A percentile compares a stretch with the other conserved stretches of the same genome.
phyloP scores from a whole-genome alignment of 768 basidiomycete species.

The Kwoniella sp. region DNA sequence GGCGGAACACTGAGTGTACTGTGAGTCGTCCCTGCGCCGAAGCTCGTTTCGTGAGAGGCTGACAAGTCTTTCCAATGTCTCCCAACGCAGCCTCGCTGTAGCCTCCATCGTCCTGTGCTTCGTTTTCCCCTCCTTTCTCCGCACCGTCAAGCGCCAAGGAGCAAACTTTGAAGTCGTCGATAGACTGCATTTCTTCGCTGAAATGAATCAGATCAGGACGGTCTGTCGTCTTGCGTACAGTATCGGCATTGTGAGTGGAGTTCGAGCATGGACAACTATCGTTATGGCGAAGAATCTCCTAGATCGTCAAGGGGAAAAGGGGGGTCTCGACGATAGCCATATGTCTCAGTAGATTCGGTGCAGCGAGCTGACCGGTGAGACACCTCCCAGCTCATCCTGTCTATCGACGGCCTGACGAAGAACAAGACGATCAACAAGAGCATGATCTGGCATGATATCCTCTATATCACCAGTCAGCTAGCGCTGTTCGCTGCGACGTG shows the following conservation, averaged over 20 bases:
- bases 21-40: conserved; percentile 23
- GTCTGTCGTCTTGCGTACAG: conserved; percentile 34
- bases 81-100: conserved; percentile 26
- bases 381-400: conserved; percentile 23
- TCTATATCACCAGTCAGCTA: conserved; percentile 26
- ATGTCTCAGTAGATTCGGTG: too few species aligned
- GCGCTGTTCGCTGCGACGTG: conserved; percentile 32
- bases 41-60: neutral
- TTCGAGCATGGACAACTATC: too few species aligned
- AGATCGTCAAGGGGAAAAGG: too few species aligned
- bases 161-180: conserved; percentile 40
- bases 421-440: conserved; percentile 25
- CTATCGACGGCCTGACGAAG: conserved; percentile 29
- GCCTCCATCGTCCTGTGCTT: conserved; percentile 29
- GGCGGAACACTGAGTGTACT: conserved; percentile 25
- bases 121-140: conserved; percentile 36
- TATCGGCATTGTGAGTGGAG: conserved; percentile 29
- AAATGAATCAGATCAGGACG: conserved; percentile 37
- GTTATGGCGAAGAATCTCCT: neutral
- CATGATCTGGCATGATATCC: conserved; percentile 28
- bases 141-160: conserved; percentile 27
- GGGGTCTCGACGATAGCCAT: too few species aligned
- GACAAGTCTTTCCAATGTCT: too few species aligned
- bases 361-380: too few species aligned
- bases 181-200: conserved; percentile 40